Percentiles rank a stretch among this genome's conserved stretches.
These are phyloP conservation scores for Cerioporus squamosus DNA, from an alignment of 1,284 basidiomycete genomes.

Conservation along the genomic window DNA sequence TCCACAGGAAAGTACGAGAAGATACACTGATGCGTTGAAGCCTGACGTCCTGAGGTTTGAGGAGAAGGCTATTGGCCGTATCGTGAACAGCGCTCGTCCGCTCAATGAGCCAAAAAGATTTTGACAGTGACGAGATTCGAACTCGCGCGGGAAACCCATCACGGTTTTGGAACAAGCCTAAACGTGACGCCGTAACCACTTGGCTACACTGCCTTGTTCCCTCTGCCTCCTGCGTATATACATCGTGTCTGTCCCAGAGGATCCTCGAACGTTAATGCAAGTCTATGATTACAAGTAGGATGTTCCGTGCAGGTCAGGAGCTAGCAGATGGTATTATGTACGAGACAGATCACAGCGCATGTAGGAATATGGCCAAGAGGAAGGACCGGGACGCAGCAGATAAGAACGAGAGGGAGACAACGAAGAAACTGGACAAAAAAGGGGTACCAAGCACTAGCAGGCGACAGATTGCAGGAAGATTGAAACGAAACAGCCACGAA, in stretches of 20 bases:
- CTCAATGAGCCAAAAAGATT: slow-evolving; percentile 16
- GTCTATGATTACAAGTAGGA: slow-evolving; percentile 22
- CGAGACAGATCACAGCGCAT: slow-evolving; percentile 6
- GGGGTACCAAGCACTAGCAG: not conserved
- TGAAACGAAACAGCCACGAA: too few relatives aligned
- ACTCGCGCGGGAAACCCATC: slow-evolving; percentile 66
- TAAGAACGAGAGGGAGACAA: not conserved
- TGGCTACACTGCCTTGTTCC: slow-evolving; percentile 55
- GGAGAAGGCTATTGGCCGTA: too few relatives aligned
- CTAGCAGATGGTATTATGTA: slow-evolving; percentile 18
- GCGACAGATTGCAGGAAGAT: too few relatives aligned
- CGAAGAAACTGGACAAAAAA: not conserved
- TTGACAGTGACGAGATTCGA: slow-evolving; percentile 67
- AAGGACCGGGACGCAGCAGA: not conserved
- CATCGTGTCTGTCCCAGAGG: too few relatives aligned
- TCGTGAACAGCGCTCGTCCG: too few relatives aligned
- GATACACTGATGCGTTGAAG: too few relatives aligned
- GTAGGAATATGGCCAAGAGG: not conserved
- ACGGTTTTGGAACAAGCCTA: slow-evolving; percentile 51
- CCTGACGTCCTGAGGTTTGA: too few relatives aligned
- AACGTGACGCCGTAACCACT: slow-evolving; percentile 68
- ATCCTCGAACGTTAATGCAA: too few relatives aligned
- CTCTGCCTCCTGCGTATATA: not conserved
- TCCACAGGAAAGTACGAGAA: too few relatives aligned
- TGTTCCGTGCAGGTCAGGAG: slow-evolving; percentile 17